Base-by-base conservation (phyloP, 2,329 filamentous ascomycete species). In the Claviceps pazoutovae region DNA sequence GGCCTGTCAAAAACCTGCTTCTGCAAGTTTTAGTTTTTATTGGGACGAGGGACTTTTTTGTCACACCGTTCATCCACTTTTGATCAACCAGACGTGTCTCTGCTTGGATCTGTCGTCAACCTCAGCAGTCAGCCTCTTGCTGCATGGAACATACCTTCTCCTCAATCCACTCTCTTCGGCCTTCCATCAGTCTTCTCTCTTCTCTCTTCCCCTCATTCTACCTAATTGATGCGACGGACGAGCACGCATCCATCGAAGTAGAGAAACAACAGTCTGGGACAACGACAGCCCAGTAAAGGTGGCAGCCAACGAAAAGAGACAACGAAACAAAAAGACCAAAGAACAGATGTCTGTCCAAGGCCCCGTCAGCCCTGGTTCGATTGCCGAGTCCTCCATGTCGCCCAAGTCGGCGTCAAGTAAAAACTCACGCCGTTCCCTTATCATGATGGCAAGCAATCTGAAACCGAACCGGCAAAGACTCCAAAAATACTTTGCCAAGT, bases 391-490 rank as follows among this genome's bases (percentile, higher is more conserved):
- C 30, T 34, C 43, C 42, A 26, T 48, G 37, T 50, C 51, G 17
- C 52, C 49, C 6, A 43, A 19, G 16, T 49, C 48, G 14, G 37
- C 49, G 42, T 26, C 14, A 7, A 38, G 16, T 41, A 51, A 41
- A 38, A 6, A 38, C 13, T 50, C 53, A 4, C 23, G 47, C 13
- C 53, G 42, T 42, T 52, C 53, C 19, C 44, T 63, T 2, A 46
- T 56, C 45, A 49, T 47, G 39, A 52, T 57, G 41, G 53, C 52
- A 21, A 51, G n/a, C 41, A 59, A 54, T 42, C 49, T 61, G 47
- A 64, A 61, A 42, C 62, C 62, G 9, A 52, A 56, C 21, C 57
- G 60, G 49, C 58, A 60, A 52, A 67, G 59, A 53, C 58, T 67
- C 16, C 62, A 62, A 42, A 67, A 63, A 52, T 58, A 56, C n/a